These are phyloP conservation scores for Yarrowia hollandica DNA, from an alignment of 805 yeast genomes.

Conservation along the genomic window DNA sequence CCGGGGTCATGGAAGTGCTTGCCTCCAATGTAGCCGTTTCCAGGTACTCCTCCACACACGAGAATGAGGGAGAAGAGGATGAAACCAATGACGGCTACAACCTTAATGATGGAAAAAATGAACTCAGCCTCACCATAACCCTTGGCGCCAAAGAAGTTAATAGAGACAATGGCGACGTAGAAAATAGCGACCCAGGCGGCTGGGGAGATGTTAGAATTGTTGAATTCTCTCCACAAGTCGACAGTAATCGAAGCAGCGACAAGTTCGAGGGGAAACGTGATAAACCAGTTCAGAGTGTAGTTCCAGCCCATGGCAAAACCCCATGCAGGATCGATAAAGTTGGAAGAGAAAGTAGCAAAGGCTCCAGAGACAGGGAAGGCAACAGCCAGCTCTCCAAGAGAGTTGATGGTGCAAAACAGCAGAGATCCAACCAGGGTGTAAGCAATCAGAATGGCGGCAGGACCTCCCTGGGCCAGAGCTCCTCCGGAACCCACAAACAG, in stretches of 20 bases:
- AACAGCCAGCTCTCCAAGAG: slow-evolving; percentile 71
- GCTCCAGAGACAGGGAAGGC: slow-evolving; percentile 63
- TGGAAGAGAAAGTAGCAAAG: slow-evolving; percentile 58
- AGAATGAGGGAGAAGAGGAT: slow-evolving; percentile 59
- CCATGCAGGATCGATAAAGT: slow-evolving; percentile 65
- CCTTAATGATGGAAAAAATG: slow-evolving; percentile 57
- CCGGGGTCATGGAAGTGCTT: slow-evolving; percentile 65
- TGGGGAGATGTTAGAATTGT: slow-evolving; percentile 61
- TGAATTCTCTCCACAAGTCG: slow-evolving; percentile 57
- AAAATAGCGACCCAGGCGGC: slow-evolving; percentile 61
- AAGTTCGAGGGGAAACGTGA: slow-evolving; percentile 64
- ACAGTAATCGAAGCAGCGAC: slow-evolving; percentile 63
- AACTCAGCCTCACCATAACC: slow-evolving; percentile 73
- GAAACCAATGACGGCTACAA: slow-evolving; percentile 61
- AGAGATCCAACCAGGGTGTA: slow-evolving; percentile 61
- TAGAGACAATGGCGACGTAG: slow-evolving; percentile 50
- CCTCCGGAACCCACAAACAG: slow-evolving; percentile 68
- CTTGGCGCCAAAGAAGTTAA: slow-evolving; percentile 59
- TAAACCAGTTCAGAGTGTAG: slow-evolving; percentile 64
- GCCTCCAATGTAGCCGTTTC: slow-evolving; percentile 54
- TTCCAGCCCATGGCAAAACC: slow-evolving; percentile 76
- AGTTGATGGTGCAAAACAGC: slow-evolving; percentile 61
- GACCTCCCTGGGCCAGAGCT: slow-evolving; percentile 58
- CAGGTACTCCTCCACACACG: slow-evolving; percentile 58
- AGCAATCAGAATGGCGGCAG: slow-evolving; percentile 59